Percentiles rank a stretch among this genome's conserved stretches.
These are phyloP conservation scores for Vicia villosa DNA, from an alignment of 306 rosid species.

Conservation along the genomic window DNA sequence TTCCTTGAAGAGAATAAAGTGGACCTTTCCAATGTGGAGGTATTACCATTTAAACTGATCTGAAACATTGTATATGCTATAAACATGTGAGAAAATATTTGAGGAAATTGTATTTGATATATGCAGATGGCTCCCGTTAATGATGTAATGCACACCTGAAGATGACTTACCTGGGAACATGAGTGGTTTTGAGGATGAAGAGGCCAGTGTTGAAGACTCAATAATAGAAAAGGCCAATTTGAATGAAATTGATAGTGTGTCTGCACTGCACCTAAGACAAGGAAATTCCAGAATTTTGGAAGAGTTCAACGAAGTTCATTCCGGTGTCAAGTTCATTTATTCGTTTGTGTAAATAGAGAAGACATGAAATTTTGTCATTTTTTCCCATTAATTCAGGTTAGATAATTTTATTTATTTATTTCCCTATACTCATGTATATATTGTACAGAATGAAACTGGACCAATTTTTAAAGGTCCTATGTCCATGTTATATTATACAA, in stretches of 20 bases:
- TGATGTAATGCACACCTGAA: slow-evolving; percentile 63
- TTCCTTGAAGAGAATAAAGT: slow-evolving; percentile 64
- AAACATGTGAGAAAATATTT: slow-evolving; percentile 14
- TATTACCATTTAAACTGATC: slow-evolving; percentile 30
- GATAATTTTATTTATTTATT: slow-evolving; percentile 20
- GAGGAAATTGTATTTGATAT: slow-evolving; percentile 37
- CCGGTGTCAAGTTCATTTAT: slow-evolving; percentile 33
- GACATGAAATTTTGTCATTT: slow-evolving; percentile 40
- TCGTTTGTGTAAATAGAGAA: slow-evolving; percentile 52
- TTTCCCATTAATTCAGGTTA: slow-evolving; percentile 38
- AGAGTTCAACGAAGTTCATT: slow-evolving; percentile 22
- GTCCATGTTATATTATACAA: too few relatives aligned
- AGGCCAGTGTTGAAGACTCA: too few relatives aligned
- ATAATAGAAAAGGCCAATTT: slow-evolving; percentile 41
- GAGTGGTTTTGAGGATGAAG: slow-evolving; percentile 52
- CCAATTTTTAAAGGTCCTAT: slow-evolving; percentile 39
- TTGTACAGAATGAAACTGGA: slow-evolving; percentile 26
- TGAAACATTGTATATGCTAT: neutral
- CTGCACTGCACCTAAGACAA: slow-evolving; percentile 31
- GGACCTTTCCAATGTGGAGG: slow-evolving; percentile 73
- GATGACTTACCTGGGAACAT: slow-evolving; percentile 55
- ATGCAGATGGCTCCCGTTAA: slow-evolving; percentile 70
- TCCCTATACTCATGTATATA: slow-evolving; percentile 29
- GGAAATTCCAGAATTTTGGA: slow-evolving; percentile 33
- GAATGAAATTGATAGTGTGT: slow-evolving; percentile 28